Base-by-base conservation (phyloP, 345 rosid species). In the Passiflora organensis region DNA sequence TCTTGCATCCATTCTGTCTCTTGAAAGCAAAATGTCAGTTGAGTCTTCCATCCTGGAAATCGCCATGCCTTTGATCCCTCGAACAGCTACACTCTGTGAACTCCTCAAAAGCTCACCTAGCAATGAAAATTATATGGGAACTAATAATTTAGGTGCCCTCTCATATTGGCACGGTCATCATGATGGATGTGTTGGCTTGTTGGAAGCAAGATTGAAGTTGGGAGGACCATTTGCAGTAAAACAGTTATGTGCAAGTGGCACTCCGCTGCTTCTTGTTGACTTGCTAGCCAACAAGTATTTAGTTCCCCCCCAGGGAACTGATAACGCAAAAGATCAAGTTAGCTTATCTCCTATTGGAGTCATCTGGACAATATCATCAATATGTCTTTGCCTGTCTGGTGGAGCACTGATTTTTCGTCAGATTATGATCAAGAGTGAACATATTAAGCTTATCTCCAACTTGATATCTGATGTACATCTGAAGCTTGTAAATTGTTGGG, bases 121-220 rank as follows among this genome's bases (percentile, higher is more conserved):
- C 28, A 59, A 63, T 73, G 82, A 67, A 61, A 82, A 67, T 54
- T 79, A 70, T 59, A 60, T 56, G 32, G 51, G 48, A 41, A 62
- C 62, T 36, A 61, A 42, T 68, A 43, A 54, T 49, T 48, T 53
- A 55, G 62, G 67, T 43, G 44, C 60, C 57, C 75, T 84, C 42
- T 84, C 95, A 65, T 84, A 74, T 54, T 89, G 96, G 95, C 89
- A 93, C 55, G 96, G 96, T 55, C 73, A 82, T 59, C 76, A 75
- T 61, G 99, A 93, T 78, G 99, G 96, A 51, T 89, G 90, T 69
- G 85, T 86, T 57, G 95, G 96, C 61, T 78, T 91, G 74, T 53
- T 91, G 73, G 94, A 91, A 75, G 75, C 86, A 51, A 86, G 83
- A 58, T 51, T 91, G 73, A 88, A 74, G 61, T 78, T 80, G 87